Evolutionary conservation across 805 yeast genomes (phyloP), one percentile per base, ranked within the genome.

Genomic region (Yueomyces sp.): DNA sequence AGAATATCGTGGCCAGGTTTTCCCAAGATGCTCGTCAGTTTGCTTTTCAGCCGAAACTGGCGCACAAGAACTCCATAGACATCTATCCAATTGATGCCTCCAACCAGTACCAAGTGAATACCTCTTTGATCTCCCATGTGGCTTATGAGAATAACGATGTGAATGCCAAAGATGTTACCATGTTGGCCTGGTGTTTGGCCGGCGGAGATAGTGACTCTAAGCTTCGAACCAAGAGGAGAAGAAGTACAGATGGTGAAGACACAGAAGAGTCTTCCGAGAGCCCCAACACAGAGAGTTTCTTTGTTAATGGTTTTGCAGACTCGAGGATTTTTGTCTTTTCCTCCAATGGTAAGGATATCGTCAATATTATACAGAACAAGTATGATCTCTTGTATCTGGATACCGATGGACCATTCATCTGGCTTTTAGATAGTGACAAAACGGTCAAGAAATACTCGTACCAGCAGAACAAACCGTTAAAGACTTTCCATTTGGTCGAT

Each of bases 361-460:
- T 58, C 4, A 54, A 60, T 40, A 54, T 70, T 11, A 50, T 62
- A 28, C 66, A 62, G 46, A 67, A 66, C 26, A 53, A 55, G 28
- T 41, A 48, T 27, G 68, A 66, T 27, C 47, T 66, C 5, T 40
- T 69, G 26, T 67, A 65, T 26, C 57, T 63, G 12, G 59, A 63
- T 27, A 56, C 70, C 31, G 49, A 54, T 26, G 66, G 57, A 32
- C 45, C 59, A 5, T 47, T 52, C 6, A 55, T 71, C n/a, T 64
- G 65, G 63, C 54, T 52, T 29, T 41, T 60, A 29, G 65, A 62
- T 45, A 44, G 47, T 11, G 64, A 59, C 29, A 52, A 55, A 19
- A 57, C 53, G 40, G 66, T 48, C 45, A 69, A 52, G 51, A 66
- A 47, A 27, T 59, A 47, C 31, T 59, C 46, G 47, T 58, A 48